Conservation (phyloP, 768 basidiomycete species). For the Tremella mesenterica region DNA sequence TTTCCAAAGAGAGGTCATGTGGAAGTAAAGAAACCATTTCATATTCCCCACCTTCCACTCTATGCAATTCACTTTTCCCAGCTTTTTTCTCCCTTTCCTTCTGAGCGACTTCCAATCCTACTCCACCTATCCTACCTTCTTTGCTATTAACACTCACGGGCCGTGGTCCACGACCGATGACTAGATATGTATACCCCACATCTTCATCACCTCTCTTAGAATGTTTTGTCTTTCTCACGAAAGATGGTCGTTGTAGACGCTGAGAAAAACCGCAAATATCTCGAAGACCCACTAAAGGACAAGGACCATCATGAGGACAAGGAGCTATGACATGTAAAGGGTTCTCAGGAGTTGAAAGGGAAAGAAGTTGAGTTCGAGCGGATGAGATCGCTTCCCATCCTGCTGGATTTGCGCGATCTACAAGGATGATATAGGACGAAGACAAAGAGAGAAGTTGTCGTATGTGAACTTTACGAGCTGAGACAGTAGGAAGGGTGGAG, state of each 20-base stretch:
- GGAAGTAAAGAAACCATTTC: constrained; percentile 22
- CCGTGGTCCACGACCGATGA: constrained; percentile 68
- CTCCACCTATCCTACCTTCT: constrained; percentile 26
- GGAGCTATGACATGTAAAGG: constrained; percentile 44
- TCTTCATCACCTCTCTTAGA: constrained; percentile 77
- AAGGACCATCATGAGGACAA: constrained; percentile 84
- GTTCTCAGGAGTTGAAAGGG: constrained; percentile 6
- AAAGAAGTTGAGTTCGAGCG: constrained; percentile 14
- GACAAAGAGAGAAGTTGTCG: constrained; percentile 10
- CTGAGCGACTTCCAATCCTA: constrained; percentile 30
- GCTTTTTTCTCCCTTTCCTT: constrained; percentile 21
- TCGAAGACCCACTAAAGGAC: constrained; percentile 54
- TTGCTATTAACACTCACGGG: constrained; percentile 45
- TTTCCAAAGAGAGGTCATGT: not conserved
- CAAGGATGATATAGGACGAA: constrained; percentile 49
- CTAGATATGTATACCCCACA: constrained; percentile 79
- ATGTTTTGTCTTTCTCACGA: constrained; percentile 81
- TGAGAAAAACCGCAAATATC: constrained; percentile 71
- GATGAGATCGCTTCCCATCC: constrained; percentile 54
- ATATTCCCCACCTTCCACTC: constrained; percentile 48
- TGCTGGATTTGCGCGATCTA: constrained; percentile 67
- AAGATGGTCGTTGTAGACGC: constrained; percentile 73
- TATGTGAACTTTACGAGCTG: constrained; percentile 50
- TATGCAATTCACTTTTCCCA: constrained; percentile 20
- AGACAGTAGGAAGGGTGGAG: constrained; percentile 57